Conservation (phyloP, 2,329 filamentous ascomycete genomes). For the Trichoderma endophyticum region DNA sequence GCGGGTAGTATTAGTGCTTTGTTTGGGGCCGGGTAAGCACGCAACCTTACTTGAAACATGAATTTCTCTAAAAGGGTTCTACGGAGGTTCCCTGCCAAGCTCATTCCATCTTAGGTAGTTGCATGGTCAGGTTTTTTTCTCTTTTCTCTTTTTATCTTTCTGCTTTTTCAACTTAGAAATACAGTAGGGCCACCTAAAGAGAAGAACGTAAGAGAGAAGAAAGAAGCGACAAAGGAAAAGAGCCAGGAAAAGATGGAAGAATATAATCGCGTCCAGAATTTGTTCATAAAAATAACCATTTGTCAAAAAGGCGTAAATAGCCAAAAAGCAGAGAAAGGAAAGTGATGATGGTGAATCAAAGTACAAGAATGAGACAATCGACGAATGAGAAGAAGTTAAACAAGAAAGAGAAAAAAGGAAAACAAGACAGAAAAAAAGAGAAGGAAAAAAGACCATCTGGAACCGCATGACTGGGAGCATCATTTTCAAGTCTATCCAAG, state of each 20-base stretch:
- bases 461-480: conserved; percentile 1
- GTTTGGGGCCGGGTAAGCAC: neutral
- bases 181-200: neutral
- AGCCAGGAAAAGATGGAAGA: neutral
- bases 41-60: neutral
- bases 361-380: neutral
- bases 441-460: neutral
- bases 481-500: conserved; percentile 3
- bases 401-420: neutral
- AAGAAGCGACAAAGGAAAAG: neutral
- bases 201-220: neutral
- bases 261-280: neutral
- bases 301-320: neutral
- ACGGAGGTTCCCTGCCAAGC: neutral
- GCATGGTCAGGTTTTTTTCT: neutral
- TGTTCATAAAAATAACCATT: neutral
- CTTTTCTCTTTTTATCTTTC: neutral
- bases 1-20: neutral
- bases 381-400: neutral
- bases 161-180: neutral
- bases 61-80: neutral
- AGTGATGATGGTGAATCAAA: neutral
- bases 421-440: neutral
- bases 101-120: neutral
- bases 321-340: neutral